These are phyloP conservation scores for Pythium oligandrum DNA, from an alignment of 352 stramenopile species.

Conservation along the genomic window DNA sequence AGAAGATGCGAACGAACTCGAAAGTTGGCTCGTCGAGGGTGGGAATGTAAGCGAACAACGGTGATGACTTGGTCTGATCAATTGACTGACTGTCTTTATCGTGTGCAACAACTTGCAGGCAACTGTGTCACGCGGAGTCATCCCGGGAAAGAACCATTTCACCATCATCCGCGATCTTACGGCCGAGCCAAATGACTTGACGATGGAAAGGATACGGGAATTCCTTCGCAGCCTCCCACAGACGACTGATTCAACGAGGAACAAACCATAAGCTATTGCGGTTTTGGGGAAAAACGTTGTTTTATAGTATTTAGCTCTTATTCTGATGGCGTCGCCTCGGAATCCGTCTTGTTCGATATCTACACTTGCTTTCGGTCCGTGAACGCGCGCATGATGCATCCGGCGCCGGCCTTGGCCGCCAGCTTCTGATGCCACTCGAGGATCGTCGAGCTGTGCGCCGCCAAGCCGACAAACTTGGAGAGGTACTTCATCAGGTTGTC, in stretches of 20 bases:
- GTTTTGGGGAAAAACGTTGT: too few relatives aligned
- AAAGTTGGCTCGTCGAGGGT: constrained; percentile 44
- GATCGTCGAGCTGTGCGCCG: constrained; percentile 74
- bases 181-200: constrained; percentile 19
- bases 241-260: too few relatives aligned
- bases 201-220: constrained; percentile 39
- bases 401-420: constrained; percentile 72
- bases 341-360: constrained; percentile 1
- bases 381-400: constrained; percentile 86
- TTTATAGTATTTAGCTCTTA: too few relatives aligned
- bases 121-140: constrained; percentile 33
- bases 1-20: constrained; percentile 60
- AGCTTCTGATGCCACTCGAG: constrained; percentile 89
- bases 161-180: constrained; percentile 63
- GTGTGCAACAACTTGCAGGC: constrained; percentile 12
- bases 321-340: too few relatives aligned
- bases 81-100: too few relatives aligned
- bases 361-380: constrained; percentile 88
- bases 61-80: too few relatives aligned
- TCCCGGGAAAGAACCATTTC: constrained; percentile 66
- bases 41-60: constrained; percentile 37
- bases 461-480: constrained; percentile 67
- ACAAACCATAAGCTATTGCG: too few relatives aligned
- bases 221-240: constrained; percentile 25
- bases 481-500: constrained; percentile 90